Conservation (phyloP, 1,284 basidiomycete species). For the Trichosporon faecale region DNA sequence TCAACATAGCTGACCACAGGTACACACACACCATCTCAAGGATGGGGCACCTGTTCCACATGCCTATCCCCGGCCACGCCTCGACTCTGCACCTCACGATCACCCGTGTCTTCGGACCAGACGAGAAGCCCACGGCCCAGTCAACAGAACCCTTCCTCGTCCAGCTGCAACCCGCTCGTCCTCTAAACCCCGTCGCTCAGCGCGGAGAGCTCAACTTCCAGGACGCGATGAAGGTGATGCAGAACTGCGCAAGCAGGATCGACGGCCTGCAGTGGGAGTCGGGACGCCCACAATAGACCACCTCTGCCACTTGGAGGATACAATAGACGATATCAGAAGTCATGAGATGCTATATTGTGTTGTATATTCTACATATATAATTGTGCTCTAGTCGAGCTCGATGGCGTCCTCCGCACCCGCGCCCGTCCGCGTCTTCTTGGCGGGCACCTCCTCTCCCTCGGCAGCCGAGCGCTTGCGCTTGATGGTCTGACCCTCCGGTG, state of each 20-base stretch:
- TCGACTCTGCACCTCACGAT: constrained; percentile 37
- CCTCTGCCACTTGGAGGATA: not conserved
- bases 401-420: constrained; percentile 29
- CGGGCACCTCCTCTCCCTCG: not conserved
- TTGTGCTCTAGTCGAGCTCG: constrained; percentile 12
- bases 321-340: not conserved
- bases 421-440: constrained; percentile 5
- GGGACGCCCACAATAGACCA: constrained; percentile 15
- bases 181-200: constrained; percentile 32
- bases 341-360: not conserved
- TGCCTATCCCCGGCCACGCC: constrained; percentile 34
- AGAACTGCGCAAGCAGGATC: constrained; percentile 30
- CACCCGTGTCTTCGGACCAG: constrained; percentile 25
- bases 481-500: not conserved
- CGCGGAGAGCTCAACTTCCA: constrained; percentile 31
- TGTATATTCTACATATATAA: constrained; percentile 4
- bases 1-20: constrained; percentile 22
- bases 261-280: constrained; percentile 44
- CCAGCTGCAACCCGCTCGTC: constrained; percentile 37
- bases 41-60: constrained; percentile 38
- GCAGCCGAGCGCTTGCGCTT: constrained; percentile 18
- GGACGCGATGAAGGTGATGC: constrained; percentile 40
- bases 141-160: constrained; percentile 39
- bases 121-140: constrained; percentile 11
- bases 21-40: constrained; percentile 38